Conservation (phyloP, 177 flowering plant genomes). For the Tripterygium wilfordii region DNA sequence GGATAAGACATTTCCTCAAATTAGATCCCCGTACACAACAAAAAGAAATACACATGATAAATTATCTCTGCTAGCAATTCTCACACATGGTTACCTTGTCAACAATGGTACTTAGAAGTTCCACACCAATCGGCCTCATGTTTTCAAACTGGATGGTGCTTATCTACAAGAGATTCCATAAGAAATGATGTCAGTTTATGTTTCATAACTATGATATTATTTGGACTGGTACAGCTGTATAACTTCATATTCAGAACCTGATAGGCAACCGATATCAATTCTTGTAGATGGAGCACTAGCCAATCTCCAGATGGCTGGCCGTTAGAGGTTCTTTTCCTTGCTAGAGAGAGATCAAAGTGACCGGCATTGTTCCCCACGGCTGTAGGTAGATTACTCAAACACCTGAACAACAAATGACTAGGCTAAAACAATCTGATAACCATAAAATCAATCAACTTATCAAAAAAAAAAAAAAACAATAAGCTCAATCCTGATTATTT, state of each 20-base stretch:
- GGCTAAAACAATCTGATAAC: no score
- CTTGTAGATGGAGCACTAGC: slow-evolving; percentile 84
- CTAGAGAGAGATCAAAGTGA: slow-evolving; percentile 84
- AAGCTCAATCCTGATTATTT: no score
- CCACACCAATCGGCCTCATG: slow-evolving; percentile 88
- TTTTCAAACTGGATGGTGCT: slow-evolving; percentile 93
- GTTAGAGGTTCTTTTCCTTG: slow-evolving; percentile 37
- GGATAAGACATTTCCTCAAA: no score
- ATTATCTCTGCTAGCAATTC: neutral
- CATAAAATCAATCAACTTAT: no score
- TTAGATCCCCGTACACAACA: no score
- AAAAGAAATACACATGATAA: neutral
- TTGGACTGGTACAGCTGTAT: no score
- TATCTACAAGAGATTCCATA: slow-evolving; percentile 40
- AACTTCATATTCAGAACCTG: no score
- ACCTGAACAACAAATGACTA: slow-evolving; percentile 32
- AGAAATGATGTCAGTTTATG: neutral
- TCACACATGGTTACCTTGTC: slow-evolving; percentile 67
- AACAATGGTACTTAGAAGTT: slow-evolving; percentile 60
- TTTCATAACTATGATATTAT: no score
- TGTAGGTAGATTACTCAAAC: slow-evolving; percentile 75
- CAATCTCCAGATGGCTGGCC: slow-evolving; percentile 50
- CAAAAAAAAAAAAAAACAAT: no score
- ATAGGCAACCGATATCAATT: slow-evolving; percentile 88
- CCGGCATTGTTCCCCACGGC: slow-evolving; percentile 86